phyloP scores from a whole-genome alignment of 1,284 basidiomycete species.

The Schizophyllum amplum region DNA sequence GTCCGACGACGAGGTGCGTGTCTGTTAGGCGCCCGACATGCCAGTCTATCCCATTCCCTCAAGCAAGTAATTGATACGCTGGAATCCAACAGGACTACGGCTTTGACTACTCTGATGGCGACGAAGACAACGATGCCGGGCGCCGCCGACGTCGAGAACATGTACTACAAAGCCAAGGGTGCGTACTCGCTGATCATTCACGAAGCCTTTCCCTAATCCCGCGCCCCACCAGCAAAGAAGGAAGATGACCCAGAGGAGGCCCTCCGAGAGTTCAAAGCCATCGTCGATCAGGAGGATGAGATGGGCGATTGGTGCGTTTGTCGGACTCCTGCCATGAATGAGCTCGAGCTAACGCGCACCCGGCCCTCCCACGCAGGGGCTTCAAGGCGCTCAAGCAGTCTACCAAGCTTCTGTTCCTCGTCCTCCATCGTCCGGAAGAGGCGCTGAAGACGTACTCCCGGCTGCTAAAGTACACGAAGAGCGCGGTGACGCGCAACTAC shows the following conservation, averaged over 20 bases:
- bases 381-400: conserved; percentile 99
- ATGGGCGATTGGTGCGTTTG: conserved; percentile 82
- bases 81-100: conserved; percentile 76
- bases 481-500: conserved; percentile 85
- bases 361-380: conserved; percentile 52
- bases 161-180: conserved; percentile 98
- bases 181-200: conserved; percentile 18
- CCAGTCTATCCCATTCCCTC: background rate
- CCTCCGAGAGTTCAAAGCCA: conserved; percentile 77
- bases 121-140: conserved; percentile 71
- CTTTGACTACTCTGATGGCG: conserved; percentile 94
- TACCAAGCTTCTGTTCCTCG: conserved; percentile 89
- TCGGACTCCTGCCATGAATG: background rate
- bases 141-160: conserved; percentile 93
- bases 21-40: conserved; percentile 3
- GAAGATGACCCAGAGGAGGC: conserved; percentile 88
- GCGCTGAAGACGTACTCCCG: conserved; percentile 83
- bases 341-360: background rate
- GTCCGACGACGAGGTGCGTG: conserved; percentile 67
- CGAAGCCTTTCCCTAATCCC: conserved; percentile 1
- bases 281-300: conserved; percentile 84
- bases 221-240: conserved; percentile 68
- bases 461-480: conserved; percentile 88
- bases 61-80: conserved; percentile 10
- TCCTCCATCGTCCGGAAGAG: conserved; percentile 70